phyloP scores from a whole-genome alignment of 176 grass and related monocot genomes.

The Elaeis guineensis region DNA sequence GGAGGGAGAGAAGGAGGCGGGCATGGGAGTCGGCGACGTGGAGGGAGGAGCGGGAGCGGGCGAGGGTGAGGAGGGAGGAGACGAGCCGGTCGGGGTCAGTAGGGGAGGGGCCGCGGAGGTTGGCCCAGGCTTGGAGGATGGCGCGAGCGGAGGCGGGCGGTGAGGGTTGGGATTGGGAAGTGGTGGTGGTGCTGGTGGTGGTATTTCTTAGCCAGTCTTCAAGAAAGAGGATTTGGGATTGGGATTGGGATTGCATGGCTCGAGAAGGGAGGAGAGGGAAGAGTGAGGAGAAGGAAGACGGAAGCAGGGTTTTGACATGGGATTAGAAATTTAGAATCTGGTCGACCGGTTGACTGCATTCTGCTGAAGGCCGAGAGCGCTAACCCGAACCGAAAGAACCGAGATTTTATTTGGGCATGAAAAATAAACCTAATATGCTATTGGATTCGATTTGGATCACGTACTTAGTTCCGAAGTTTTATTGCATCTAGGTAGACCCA shows the following conservation, averaged over 20 bases:
- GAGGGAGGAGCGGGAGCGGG: constrained; percentile 38
- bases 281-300: no score
- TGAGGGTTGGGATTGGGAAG: background rate
- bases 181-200: constrained; percentile 2
- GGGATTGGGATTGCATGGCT: constrained; percentile 4
- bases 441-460: no score
- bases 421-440: no score
- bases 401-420: no score
- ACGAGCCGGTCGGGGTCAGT: background rate
- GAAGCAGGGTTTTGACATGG: no score
- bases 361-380: no score
- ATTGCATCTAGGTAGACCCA: no score
- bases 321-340: no score
- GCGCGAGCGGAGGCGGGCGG: constrained; percentile 12
- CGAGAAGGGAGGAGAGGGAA: no score
- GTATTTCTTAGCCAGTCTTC: constrained; percentile 23
- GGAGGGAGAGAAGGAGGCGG: constrained; percentile 26
- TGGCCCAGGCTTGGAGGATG: constrained; percentile 34
- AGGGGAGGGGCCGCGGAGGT: constrained; percentile 28
- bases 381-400: no score
- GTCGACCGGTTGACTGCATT: no score
- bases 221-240: constrained; percentile 3
- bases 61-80: constrained; percentile 18
- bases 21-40: constrained; percentile 20
- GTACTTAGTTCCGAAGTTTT: no score